A percentile compares a stretch with the other conserved stretches of the same genome.
Evolutionary conservation across 129 eudicot genomes (phyloP).

Genomic region (Flaveria trinervia): DNA sequence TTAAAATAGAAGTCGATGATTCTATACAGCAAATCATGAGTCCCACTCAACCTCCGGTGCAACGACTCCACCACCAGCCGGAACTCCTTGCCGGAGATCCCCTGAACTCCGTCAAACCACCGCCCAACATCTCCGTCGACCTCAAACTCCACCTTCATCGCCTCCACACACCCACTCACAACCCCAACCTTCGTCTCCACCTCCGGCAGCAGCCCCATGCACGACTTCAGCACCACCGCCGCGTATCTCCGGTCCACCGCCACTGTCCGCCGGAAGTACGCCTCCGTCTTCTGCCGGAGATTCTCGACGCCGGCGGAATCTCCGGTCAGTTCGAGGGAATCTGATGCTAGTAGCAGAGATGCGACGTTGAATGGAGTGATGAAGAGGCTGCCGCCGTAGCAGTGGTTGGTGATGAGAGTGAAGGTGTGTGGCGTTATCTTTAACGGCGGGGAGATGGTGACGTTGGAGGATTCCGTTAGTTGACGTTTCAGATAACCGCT

Average conservation of each 20-base stretch:
- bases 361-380: constrained; percentile 77
- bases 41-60: constrained; percentile 42
- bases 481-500: constrained; percentile 67
- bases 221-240: constrained; percentile 55
- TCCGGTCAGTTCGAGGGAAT: constrained; percentile 58
- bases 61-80: constrained; percentile 47
- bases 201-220: constrained; percentile 65
- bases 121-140: constrained; percentile 32
- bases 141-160: constrained; percentile 45
- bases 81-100: constrained; percentile 48
- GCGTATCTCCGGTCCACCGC: constrained; percentile 49
- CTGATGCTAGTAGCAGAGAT: constrained; percentile 66
- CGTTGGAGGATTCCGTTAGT: constrained; percentile 44
- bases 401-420: constrained; percentile 53
- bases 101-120: constrained; percentile 50
- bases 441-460: constrained; percentile 72
- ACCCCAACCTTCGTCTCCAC: constrained; percentile 61
- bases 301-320: constrained; percentile 26
- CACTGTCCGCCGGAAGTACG: constrained; percentile 53
- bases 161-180: constrained; percentile 65
- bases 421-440: constrained; percentile 71
- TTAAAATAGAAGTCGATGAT: constrained; percentile 72
- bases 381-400: constrained; percentile 57
- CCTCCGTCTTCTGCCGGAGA: constrained; percentile 57
- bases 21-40: constrained; percentile 66